Conservation (phyloP, 129 eudicot species). For the Saposhnikovia divaricata region DNA sequence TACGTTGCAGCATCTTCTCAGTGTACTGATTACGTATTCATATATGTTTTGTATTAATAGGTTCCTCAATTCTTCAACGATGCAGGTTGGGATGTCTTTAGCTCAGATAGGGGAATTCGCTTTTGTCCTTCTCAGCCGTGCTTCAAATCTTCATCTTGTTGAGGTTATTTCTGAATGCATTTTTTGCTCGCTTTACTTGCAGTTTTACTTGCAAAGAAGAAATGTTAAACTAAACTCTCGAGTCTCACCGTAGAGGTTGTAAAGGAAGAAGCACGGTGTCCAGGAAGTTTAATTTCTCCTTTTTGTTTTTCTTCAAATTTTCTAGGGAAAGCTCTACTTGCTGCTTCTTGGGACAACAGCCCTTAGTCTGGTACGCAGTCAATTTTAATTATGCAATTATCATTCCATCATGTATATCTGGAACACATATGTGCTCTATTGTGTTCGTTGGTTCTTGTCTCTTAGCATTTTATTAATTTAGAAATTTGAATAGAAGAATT, state of each 20-base stretch:
- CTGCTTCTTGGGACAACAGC: slow-evolving; percentile 98
- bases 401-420: neutral
- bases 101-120: slow-evolving; percentile 99
- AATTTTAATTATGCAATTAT: neutral
- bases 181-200: neutral
- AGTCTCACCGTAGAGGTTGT: neutral
- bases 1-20: neutral
- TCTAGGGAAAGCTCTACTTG: slow-evolving; percentile 84
- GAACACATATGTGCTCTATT: neutral
- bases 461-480: neutral
- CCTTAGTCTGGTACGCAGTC: slow-evolving; percentile 65
- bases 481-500: neutral
- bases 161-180: slow-evolving; percentile 43
- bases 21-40: neutral
- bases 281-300: neutral
- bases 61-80: neutral
- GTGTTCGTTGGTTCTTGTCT: neutral
- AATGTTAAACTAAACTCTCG: neutral
- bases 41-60: neutral
- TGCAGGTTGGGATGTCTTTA: slow-evolving; percentile 96
- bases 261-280: neutral
- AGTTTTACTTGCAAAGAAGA: neutral
- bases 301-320: neutral
- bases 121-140: slow-evolving; percentile 96
- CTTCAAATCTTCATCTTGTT: slow-evolving; percentile 95